Conservation (phyloP, 2,329 filamentous ascomycete genomes). For the Aureobasidium sp. region DNA sequence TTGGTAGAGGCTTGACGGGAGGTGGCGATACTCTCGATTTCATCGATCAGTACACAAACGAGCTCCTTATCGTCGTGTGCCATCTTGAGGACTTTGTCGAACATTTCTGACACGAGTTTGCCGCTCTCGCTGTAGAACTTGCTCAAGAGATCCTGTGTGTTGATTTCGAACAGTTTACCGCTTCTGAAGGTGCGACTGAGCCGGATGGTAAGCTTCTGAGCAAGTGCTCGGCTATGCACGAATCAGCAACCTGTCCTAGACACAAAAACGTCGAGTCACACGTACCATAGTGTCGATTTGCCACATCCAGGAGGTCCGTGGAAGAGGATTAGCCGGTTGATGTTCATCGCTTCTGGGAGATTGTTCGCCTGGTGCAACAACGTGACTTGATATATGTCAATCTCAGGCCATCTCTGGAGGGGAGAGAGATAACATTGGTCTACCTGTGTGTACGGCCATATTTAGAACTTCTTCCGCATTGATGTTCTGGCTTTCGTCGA, state of each 20-base stretch:
- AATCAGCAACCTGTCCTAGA: neutral
- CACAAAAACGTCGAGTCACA: neutral
- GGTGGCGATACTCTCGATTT: conserved; percentile 42
- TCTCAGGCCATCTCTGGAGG: neutral
- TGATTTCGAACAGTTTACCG: conserved; percentile 36
- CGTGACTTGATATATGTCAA: conserved; percentile 18
- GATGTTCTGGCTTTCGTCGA: conserved; percentile 30
- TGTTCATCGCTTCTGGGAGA: conserved; percentile 32
- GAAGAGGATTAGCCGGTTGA: conserved; percentile 37
- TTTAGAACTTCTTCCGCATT: conserved; percentile 14
- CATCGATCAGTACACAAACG: conserved; percentile 41
- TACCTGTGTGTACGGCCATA: neutral
- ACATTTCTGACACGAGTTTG: conserved; percentile 34
- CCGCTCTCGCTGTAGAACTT: conserved; percentile 42
- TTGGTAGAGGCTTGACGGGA: conserved; percentile 28
- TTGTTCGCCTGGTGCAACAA: conserved; percentile 28
- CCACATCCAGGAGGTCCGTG: conserved; percentile 37
- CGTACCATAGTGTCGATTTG: conserved; percentile 34
- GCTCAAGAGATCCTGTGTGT: conserved; percentile 37
- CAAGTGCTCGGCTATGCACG: conserved; percentile 32
- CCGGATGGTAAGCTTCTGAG: conserved; percentile 44
- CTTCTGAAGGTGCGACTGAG: conserved; percentile 29
- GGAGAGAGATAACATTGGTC: neutral
- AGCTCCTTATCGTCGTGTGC: conserved; percentile 34
- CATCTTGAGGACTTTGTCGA: conserved; percentile 30